Percentiles rank a stretch among this genome's conserved stretches.
Conservation (phyloP, 2,329 filamentous ascomycete species). For the Chrysoporthe austroafricana region DNA sequence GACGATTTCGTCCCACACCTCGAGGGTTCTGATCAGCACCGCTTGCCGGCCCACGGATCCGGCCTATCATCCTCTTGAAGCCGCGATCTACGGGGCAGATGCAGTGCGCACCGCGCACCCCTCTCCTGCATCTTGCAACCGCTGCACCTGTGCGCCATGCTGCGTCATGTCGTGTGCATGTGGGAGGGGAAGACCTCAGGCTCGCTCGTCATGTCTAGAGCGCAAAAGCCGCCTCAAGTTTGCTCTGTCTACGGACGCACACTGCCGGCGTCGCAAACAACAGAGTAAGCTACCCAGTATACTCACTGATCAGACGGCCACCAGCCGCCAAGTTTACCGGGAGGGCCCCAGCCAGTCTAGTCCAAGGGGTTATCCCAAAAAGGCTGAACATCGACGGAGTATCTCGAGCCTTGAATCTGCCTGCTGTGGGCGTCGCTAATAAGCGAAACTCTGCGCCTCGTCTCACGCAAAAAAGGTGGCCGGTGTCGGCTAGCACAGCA, state of each 20-base stretch:
- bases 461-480: background rate
- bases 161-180: conserved; percentile 5
- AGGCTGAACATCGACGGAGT: too few species aligned
- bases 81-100: background rate
- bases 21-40: background rate
- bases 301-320: conserved; percentile 3
- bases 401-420: background rate
- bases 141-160: background rate
- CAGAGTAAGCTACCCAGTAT: too few species aligned
- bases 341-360: background rate
- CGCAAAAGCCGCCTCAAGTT: background rate
- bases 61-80: background rate
- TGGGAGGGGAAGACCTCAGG: background rate
- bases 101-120: background rate
- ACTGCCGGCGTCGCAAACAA: background rate
- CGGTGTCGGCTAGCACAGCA: background rate
- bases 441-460: background rate
- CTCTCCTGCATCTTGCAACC: background rate
- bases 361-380: background rate
- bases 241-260: background rate
- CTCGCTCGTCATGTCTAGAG: background rate
- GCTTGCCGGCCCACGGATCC: background rate
- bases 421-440: conserved; percentile 1
- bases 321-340: background rate
- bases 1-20: too few species aligned